These are phyloP conservation scores for Mrakia blollopis DNA, from an alignment of 768 basidiomycete genomes.

Conservation along the genomic window DNA sequence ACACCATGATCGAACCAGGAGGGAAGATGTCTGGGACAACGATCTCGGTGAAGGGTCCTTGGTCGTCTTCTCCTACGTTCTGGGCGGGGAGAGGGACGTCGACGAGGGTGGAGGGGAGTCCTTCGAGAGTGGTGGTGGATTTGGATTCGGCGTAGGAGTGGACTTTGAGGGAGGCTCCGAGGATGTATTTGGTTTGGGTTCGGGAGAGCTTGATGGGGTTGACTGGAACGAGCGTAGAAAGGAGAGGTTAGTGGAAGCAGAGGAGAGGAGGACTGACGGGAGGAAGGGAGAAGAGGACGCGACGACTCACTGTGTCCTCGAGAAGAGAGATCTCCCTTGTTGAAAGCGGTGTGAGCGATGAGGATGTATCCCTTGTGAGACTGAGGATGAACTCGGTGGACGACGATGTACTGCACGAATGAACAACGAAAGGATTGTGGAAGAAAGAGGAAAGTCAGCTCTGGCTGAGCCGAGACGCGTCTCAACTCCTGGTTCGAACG, in stretches of 20 bases:
- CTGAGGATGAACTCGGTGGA: conserved; percentile 83
- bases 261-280: conserved; percentile 12
- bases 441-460: neutral
- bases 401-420: conserved; percentile 70
- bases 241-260: neutral
- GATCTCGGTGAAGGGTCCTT: conserved; percentile 71
- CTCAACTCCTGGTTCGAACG: conserved; percentile 32
- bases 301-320: conserved; percentile 66
- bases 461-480: neutral
- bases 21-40: conserved; percentile 82
- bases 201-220: conserved; percentile 75
- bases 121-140: conserved; percentile 57
- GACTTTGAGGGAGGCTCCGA: conserved; percentile 70
- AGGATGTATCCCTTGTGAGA: conserved; percentile 90
- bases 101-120: conserved; percentile 64
- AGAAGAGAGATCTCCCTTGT: conserved; percentile 64
- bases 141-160: conserved; percentile 54
- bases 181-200: conserved; percentile 71
- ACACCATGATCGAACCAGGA: conserved; percentile 92
- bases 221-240: conserved; percentile 50
- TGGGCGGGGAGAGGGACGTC: conserved; percentile 59
- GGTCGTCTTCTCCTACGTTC: conserved; percentile 59
- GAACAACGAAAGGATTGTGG: neutral
- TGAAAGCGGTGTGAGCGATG: conserved; percentile 86
- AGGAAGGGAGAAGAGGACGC: neutral